Percentiles rank a stretch among this genome's conserved stretches.
These are phyloP conservation scores for Plasmopara viticola DNA, from an alignment of 352 stramenopile species.

Conservation along the genomic window DNA sequence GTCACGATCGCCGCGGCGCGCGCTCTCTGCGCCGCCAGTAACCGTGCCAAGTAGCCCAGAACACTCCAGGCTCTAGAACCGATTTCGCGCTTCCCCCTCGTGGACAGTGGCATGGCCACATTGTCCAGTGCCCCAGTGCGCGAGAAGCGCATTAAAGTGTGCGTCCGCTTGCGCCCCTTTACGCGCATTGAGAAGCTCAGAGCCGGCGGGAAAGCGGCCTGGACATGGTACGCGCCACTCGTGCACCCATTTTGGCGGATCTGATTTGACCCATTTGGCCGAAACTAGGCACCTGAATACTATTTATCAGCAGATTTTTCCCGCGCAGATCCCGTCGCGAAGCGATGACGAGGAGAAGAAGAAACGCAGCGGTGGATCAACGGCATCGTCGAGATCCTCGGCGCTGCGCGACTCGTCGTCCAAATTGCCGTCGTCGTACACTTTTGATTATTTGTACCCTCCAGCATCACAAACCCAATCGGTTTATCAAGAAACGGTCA, in stretches of 20 bases:
- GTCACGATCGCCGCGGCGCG: slow-evolving; percentile 18
- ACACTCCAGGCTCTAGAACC: slow-evolving; percentile 19
- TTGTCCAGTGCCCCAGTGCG: slow-evolving; percentile 20
- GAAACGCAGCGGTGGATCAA: slow-evolving; percentile 27
- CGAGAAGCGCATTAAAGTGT: slow-evolving; percentile 76
- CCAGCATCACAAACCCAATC: slow-evolving; percentile 55
- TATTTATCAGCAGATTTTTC: slow-evolving; percentile 87
- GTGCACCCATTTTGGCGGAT: slow-evolving; percentile 1
- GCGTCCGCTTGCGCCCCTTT: slow-evolving; percentile 69
- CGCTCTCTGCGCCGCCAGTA: slow-evolving; percentile 33
- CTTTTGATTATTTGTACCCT: slow-evolving; percentile 85
- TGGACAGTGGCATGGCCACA: slow-evolving; percentile 14
- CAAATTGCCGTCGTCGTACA: slow-evolving; percentile 65
- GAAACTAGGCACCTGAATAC: slow-evolving; percentile 69
- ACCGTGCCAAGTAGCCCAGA: slow-evolving; percentile 15
- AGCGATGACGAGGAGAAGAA: slow-evolving; percentile 27
- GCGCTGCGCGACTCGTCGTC: slow-evolving; percentile 17
- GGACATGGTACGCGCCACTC: slow-evolving; percentile 53
- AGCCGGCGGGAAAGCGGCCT: slow-evolving; percentile 67
- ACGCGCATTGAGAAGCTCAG: slow-evolving; percentile 66
- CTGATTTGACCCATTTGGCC: slow-evolving; percentile 5
- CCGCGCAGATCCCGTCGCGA: slow-evolving; percentile 43
- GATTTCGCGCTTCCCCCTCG: slow-evolving; percentile 19
- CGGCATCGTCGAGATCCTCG: slow-evolving; percentile 33
- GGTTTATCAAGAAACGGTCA: slow-evolving; percentile 83